These are phyloP conservation scores for Sphagnum tenellum DNA, from an alignment of 225 moss, liverwort and hornwort species.

Conservation along the genomic window DNA sequence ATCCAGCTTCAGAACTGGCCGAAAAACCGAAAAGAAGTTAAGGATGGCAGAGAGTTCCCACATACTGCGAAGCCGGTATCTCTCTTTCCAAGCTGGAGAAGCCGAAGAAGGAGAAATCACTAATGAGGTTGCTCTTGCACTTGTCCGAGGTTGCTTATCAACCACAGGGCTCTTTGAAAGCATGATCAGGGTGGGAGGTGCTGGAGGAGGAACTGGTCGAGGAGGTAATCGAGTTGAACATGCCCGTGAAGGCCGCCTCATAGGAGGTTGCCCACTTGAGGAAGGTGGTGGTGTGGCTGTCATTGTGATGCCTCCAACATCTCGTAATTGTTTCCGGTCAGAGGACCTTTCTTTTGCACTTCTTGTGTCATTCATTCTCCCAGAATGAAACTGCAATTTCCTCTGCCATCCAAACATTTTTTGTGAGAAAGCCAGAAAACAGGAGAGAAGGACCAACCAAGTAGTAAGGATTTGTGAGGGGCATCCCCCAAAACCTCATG, in stretches of 20 bases:
- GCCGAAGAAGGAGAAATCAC: slow-evolving; percentile 13
- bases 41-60: slow-evolving; percentile 49
- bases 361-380: too few relatives aligned
- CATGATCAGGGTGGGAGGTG: slow-evolving; percentile 10
- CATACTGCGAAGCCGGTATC: slow-evolving; percentile 26
- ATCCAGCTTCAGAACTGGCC: slow-evolving; percentile 68
- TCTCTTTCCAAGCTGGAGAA: slow-evolving; percentile 14
- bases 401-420: too few relatives aligned
- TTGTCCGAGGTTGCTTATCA: slow-evolving; percentile 21
- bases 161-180: slow-evolving; percentile 1
- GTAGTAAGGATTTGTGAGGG: too few relatives aligned
- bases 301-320: too few relatives aligned
- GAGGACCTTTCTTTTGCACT: too few relatives aligned
- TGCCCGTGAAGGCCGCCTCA: slow-evolving; percentile 44
- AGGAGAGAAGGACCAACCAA: too few relatives aligned
- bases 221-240: slow-evolving; percentile 32
- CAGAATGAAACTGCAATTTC: too few relatives aligned
- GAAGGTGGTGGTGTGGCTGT: slow-evolving; percentile 20
- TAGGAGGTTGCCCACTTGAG: slow-evolving; percentile 15
- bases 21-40: slow-evolving; percentile 57
- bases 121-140: slow-evolving; percentile 26
- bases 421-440: too few relatives aligned
- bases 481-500: too few relatives aligned
- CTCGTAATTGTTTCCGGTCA: too few relatives aligned
- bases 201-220: slow-evolving; percentile 8